phyloP scores from a whole-genome alignment of 768 basidiomycete genomes.

The Leccinum longicurvipes region DNA sequence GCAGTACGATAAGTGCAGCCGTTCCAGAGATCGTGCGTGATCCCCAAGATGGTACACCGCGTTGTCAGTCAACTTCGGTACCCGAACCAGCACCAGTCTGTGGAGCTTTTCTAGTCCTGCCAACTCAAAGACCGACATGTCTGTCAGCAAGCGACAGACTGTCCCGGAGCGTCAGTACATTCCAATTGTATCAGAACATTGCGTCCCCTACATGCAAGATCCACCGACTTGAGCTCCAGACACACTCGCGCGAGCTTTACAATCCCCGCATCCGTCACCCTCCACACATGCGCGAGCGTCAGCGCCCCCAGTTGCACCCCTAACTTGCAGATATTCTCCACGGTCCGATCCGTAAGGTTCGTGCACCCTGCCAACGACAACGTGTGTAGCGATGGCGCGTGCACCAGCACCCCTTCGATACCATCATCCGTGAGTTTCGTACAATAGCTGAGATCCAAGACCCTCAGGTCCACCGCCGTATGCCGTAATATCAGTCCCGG shows the following conservation, averaged over 20 bases:
- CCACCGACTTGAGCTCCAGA: slow-evolving; percentile 71
- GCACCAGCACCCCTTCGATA: slow-evolving; percentile 68
- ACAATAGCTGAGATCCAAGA: slow-evolving; percentile 76
- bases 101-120: slow-evolving; percentile 65
- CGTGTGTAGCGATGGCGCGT: slow-evolving; percentile 74
- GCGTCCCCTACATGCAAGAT: slow-evolving; percentile 71
- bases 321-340: slow-evolving; percentile 67
- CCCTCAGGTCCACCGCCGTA: slow-evolving; percentile 68
- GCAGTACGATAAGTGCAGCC: slow-evolving; percentile 86
- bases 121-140: slow-evolving; percentile 80
- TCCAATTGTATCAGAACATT: background rate
- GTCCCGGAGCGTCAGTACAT: slow-evolving; percentile 15
- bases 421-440: slow-evolving; percentile 68
- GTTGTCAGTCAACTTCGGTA: slow-evolving; percentile 81
- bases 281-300: slow-evolving; percentile 74
- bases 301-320: slow-evolving; percentile 76
- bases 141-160: slow-evolving; percentile 84
- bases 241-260: slow-evolving; percentile 68
- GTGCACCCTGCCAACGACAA: slow-evolving; percentile 77
- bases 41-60: slow-evolving; percentile 77
- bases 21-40: slow-evolving; percentile 64
- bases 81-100: slow-evolving; percentile 76
- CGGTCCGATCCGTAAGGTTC: slow-evolving; percentile 64
- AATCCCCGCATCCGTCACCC: slow-evolving; percentile 76
- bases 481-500: slow-evolving; percentile 62